These are phyloP conservation scores for Schoenoplectus tabernaemontani DNA, from an alignment of 202 grass and related monocot species.

Conservation along the genomic window DNA sequence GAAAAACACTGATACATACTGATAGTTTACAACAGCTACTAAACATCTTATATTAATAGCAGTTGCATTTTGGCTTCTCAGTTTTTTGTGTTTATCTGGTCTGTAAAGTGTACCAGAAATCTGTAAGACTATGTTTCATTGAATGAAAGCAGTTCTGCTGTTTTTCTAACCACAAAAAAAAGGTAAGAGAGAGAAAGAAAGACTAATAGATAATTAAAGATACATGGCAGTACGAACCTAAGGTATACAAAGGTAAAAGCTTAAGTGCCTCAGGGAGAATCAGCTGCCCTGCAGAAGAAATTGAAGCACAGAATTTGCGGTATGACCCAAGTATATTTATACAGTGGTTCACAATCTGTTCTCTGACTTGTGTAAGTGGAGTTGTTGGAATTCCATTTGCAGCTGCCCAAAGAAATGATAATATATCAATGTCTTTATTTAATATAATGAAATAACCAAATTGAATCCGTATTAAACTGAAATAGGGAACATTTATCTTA, in stretches of 20 bases:
- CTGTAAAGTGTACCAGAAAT: background rate
- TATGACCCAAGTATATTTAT: conserved; percentile 81
- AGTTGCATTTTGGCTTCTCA: background rate
- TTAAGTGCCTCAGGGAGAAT: conserved; percentile 87
- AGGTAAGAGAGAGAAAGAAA: background rate
- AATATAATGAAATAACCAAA: background rate
- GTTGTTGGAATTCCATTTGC: conserved; percentile 46
- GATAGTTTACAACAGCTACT: background rate
- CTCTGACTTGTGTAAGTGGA: conserved; percentile 51
- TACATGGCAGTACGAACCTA: conserved; percentile 39
- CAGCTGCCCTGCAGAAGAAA: conserved; percentile 68
- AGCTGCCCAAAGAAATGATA: conserved; percentile 28
- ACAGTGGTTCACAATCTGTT: conserved; percentile 59
- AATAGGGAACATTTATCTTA: background rate
- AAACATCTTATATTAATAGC: background rate
- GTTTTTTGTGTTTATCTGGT: background rate
- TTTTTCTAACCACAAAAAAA: conserved; percentile 15
- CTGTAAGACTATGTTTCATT: background rate
- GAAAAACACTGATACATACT: background rate
- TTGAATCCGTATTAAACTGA: background rate
- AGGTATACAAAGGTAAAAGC: conserved; percentile 75
- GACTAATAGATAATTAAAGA: conserved; percentile 12
- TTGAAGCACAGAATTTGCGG: conserved; percentile 67
- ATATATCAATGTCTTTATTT: background rate
- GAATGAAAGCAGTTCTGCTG: conserved; percentile 1